A percentile compares a stretch with the other conserved stretches of the same genome.
phyloP scores from a whole-genome alignment of 2,329 filamentous ascomycete species.

The Penicillium sp. region DNA sequence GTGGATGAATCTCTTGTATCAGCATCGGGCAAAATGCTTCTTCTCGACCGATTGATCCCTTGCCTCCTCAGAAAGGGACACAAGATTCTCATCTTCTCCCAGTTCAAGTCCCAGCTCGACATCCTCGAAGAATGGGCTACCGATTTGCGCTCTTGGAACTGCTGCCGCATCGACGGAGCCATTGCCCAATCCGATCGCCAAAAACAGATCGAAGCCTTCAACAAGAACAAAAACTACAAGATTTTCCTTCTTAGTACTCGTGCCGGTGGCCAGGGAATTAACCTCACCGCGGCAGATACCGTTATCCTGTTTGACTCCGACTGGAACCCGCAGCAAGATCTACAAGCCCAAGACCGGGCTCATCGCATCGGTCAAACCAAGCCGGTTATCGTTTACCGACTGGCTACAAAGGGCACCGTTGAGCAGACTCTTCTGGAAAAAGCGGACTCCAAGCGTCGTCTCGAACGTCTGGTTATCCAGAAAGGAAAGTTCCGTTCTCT shows the following conservation, averaged over 20 bases:
- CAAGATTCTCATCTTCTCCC: slow-evolving; percentile 93
- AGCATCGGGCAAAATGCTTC: slow-evolving; percentile 89
- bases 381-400: slow-evolving; percentile 87
- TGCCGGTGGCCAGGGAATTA: slow-evolving; percentile 92
- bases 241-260: slow-evolving; percentile 86
- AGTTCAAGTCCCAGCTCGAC: slow-evolving; percentile 92
- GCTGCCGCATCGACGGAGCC: slow-evolving; percentile 85
- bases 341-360: slow-evolving; percentile 92
- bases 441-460: slow-evolving; percentile 82
- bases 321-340: slow-evolving; percentile 95
- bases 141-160: slow-evolving; percentile 70
- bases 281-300: slow-evolving; percentile 84
- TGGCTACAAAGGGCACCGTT: slow-evolving; percentile 88
- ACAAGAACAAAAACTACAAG: slow-evolving; percentile 59
- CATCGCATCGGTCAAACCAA: slow-evolving; percentile 91
- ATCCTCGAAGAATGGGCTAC: slow-evolving; percentile 81
- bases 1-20: slow-evolving; percentile 80
- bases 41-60: slow-evolving; percentile 80
- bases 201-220: slow-evolving; percentile 69
- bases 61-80: slow-evolving; percentile 68
- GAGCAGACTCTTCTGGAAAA: slow-evolving; percentile 82
- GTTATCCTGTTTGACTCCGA: slow-evolving; percentile 87
- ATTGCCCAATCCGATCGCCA: slow-evolving; percentile 70
- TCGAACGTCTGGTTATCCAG: slow-evolving; percentile 93
- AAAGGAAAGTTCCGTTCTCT: slow-evolving; percentile 79